Percentiles rank a stretch among this genome's conserved stretches.
phyloP scores from a whole-genome alignment of 2,329 filamentous ascomycete species.

The Xylaria digitata region DNA sequence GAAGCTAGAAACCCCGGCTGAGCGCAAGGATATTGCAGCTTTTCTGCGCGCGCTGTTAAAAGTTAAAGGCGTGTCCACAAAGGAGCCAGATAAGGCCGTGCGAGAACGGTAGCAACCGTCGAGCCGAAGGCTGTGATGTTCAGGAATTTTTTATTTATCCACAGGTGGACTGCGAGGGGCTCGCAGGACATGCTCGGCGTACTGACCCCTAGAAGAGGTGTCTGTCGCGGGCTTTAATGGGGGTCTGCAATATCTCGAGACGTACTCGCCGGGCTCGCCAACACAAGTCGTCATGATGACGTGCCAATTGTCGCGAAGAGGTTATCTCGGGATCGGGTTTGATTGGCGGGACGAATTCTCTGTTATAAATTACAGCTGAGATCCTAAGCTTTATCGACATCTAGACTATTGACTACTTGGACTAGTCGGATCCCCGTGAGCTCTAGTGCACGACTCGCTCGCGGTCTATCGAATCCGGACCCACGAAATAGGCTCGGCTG shows the following conservation, averaged over 20 bases:
- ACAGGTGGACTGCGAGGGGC: not conserved
- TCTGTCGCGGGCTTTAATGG: not conserved
- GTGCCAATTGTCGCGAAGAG: conserved; percentile 3
- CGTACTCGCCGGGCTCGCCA: too few relatives aligned
- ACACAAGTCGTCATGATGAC: conserved; percentile 8
- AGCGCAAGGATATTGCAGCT: not conserved
- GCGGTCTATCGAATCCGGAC: conserved; percentile 7
- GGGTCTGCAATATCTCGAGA: not conserved
- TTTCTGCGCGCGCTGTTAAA: not conserved
- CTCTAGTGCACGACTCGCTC: conserved; percentile 22
- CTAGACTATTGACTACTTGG: conserved; percentile 8
- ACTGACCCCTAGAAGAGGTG: not conserved
- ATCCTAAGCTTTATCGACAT: conserved; percentile 1
- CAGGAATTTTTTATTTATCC: not conserved
- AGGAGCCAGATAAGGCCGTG: not conserved
- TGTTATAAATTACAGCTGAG: conserved; percentile 32
- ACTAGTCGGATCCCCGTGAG: conserved; percentile 2
- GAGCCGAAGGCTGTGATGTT: not conserved
- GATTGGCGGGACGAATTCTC: conserved; percentile 23
- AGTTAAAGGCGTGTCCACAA: not conserved
- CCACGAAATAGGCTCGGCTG: conserved; percentile 8
- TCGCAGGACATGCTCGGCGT: not conserved
- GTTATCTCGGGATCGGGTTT: not conserved
- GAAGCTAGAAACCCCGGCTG: not conserved
- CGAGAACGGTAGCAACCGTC: not conserved